Conservation (phyloP, 345 rosid species). For the Ricinus communis region DNA sequence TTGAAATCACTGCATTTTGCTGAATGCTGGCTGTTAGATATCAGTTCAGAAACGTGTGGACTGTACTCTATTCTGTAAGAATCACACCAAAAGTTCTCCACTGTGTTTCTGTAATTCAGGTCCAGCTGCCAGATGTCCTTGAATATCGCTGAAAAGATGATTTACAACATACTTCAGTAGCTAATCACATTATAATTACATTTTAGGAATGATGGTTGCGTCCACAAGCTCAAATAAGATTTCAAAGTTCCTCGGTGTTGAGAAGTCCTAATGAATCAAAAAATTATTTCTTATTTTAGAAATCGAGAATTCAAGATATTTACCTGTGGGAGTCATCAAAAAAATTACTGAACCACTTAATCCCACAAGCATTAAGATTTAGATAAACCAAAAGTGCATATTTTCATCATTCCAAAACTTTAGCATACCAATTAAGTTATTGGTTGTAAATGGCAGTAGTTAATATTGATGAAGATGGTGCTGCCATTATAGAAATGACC, state of each 20-base stretch:
- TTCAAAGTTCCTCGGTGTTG: neutral
- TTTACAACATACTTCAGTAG: neutral
- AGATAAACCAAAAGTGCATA: no score
- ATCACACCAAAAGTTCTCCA: neutral
- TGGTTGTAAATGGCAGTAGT: neutral
- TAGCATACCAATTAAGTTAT: neutral
- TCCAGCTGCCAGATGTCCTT: neutral
- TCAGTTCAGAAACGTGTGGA: neutral
- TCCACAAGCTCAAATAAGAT: neutral
- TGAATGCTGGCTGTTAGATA: neutral
- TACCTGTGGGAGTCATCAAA: neutral
- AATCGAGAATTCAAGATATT: neutral
- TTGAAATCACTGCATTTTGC: neutral
- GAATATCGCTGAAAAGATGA: neutral
- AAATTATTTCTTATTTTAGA: neutral
- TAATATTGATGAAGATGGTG: neutral
- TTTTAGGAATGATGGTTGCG: neutral
- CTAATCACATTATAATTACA: neutral
- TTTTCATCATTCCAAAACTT: neutral
- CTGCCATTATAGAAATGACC: neutral
- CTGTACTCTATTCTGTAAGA: neutral
- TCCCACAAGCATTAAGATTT: neutral
- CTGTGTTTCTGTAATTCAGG: neutral
- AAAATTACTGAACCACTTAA: neutral
- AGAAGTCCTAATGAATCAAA: no score